These are phyloP conservation scores for Emergomyces orientalis DNA, from an alignment of 2,329 filamentous ascomycete genomes.

Conservation along the genomic window DNA sequence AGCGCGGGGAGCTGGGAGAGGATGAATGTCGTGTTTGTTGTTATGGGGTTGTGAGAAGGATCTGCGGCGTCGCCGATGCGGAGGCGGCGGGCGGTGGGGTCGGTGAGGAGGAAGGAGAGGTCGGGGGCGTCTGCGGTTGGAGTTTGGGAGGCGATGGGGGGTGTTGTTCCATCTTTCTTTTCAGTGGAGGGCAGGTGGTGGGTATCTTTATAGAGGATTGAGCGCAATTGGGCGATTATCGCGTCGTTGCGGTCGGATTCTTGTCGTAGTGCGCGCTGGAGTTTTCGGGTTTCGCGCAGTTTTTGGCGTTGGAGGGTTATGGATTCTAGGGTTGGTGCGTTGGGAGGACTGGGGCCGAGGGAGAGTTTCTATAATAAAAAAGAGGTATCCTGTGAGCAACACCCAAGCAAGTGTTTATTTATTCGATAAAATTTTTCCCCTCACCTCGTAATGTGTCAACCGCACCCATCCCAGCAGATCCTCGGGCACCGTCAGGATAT, in stretches of 20 bases:
- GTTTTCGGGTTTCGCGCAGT: slow-evolving; percentile 66
- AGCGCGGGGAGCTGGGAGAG: slow-evolving; percentile 75
- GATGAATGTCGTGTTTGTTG: slow-evolving; percentile 55
- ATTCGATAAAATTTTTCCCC: neutral
- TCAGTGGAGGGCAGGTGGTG: slow-evolving; percentile 11
- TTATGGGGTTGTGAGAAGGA: slow-evolving; percentile 31
- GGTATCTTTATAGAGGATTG: slow-evolving; percentile 39
- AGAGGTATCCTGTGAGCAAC: neutral
- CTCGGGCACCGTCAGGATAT: slow-evolving; percentile 64
- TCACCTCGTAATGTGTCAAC: slow-evolving; percentile 73
- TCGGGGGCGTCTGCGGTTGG: slow-evolving; percentile 22
- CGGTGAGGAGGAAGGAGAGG: slow-evolving; percentile 50
- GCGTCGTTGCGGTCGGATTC: slow-evolving; percentile 65
- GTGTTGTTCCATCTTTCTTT: slow-evolving; percentile 6
- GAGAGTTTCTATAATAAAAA: slow-evolving; percentile 28
- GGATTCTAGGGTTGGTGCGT: slow-evolving; percentile 53
- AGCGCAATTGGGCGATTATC: slow-evolving; percentile 56
- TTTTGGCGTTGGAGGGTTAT: slow-evolving; percentile 64
- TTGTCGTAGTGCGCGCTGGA: slow-evolving; percentile 59
- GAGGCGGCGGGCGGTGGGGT: slow-evolving; percentile 38
- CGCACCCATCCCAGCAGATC: slow-evolving; percentile 69
- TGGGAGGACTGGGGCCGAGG: slow-evolving; percentile 22
- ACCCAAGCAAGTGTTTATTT: neutral
- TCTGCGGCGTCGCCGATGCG: slow-evolving; percentile 36
- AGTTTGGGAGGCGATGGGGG: neutral